Base-by-base conservation (phyloP, 768 basidiomycete genomes). In the Coprinopsis strossmayeri region DNA sequence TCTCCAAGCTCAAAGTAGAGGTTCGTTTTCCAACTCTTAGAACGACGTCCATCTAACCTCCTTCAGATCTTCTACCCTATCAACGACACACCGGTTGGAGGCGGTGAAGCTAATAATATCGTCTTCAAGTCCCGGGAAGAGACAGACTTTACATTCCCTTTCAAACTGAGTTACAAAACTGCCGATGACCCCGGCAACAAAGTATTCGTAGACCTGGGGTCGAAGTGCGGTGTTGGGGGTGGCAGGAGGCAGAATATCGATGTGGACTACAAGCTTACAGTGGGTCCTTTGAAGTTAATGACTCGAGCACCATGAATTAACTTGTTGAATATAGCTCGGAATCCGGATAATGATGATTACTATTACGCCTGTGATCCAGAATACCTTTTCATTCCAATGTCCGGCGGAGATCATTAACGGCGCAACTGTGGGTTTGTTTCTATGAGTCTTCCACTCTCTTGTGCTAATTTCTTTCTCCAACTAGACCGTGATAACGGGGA, bases 71-170 rank as follows among this genome's bases (percentile, higher is more conserved):
- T 77, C 57, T 92, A 92, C 59, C 90, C 88, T 9, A 80, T 87
- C 59, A 78, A 82, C 55, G 75, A 81, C 54, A 81, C 82, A 0
- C 60, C 69, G n/a, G 68, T 91, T 42, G 89, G 89, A 11, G 71
- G 72, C 40, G 90, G 89, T 15, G 62, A 62, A 25, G 56, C 77
- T 34, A 66, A 68, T 2, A 57, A 75, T 52, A 61, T 78, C 28
- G 60, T 67, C 10, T 76, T 84, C 56, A 57, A 71, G 9, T 70
- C 85, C 11, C 67, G 79, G 55, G 58, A 72, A 2, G 69, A 72
- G 53, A 86, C 79, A 3, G 81, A 78, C 53, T 78, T 89, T 68
- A 82, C 79, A 0, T 87, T 92, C 69, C 89, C 89, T 1, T 86
- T 91, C 64, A 56, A 73, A 3, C 68, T 92, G 35, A 65, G 69